These are phyloP conservation scores for Miamiensis avidus DNA, from an alignment of 169 alveolate species.

Conservation along the genomic window DNA sequence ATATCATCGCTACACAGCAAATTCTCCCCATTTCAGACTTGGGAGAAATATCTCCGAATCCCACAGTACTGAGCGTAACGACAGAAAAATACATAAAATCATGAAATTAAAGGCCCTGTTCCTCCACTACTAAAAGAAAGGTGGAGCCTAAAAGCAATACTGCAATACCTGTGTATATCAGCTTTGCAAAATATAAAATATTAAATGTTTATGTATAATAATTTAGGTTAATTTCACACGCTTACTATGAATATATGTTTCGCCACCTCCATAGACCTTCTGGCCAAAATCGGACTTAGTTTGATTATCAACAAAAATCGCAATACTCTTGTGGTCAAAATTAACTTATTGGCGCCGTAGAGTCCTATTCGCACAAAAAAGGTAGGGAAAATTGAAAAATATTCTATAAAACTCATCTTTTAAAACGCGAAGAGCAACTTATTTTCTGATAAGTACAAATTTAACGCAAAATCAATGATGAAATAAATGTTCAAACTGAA, in stretches of 20 bases:
- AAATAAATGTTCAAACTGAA: constrained; percentile 52
- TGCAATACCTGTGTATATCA: constrained; percentile 53
- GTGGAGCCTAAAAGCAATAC: constrained; percentile 51
- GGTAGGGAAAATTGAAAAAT: constrained; percentile 60
- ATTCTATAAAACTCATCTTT: constrained; percentile 50
- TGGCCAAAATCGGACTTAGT: constrained; percentile 56
- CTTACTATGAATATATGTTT: constrained; percentile 43
- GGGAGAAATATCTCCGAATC: constrained; percentile 84
- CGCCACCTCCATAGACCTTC: constrained; percentile 29
- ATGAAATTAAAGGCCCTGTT: constrained; percentile 51
- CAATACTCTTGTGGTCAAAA: constrained; percentile 61
- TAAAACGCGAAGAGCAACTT: constrained; percentile 55
- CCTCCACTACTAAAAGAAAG: constrained; percentile 37
- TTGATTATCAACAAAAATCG: constrained; percentile 57
- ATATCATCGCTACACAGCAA: constrained; percentile 46
- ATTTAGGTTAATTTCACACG: constrained; percentile 31
- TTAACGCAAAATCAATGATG: constrained; percentile 54
- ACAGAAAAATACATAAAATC: constrained; percentile 66
- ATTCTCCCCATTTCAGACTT: constrained; percentile 62
- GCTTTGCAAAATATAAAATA: neutral
- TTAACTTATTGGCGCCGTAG: constrained; percentile 16
- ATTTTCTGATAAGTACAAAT: constrained; percentile 67
- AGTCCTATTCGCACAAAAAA: constrained; percentile 56
- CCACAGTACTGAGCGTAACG: constrained; percentile 73
- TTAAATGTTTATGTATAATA: constrained; percentile 14